Percentiles rank a stretch among this genome's conserved stretches.
Evolutionary conservation across 2,329 filamentous ascomycete species (phyloP).

Genomic region (Cytospora piceae): DNA sequence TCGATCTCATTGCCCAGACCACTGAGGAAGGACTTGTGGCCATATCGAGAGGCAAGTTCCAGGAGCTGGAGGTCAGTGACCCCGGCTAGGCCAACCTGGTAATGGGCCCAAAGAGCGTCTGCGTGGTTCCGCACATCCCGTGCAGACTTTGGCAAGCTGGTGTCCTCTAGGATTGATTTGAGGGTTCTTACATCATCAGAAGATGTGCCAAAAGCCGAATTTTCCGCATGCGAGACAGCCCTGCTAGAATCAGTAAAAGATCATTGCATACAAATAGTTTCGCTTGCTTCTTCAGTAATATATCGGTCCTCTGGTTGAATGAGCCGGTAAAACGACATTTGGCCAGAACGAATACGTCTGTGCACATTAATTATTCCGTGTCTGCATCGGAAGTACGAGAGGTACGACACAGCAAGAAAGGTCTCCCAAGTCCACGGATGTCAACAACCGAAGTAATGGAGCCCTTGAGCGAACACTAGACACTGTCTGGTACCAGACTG

Average conservation of each 20-base stretch:
- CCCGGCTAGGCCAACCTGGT: slow-evolving; percentile 33
- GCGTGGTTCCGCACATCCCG: slow-evolving; percentile 38
- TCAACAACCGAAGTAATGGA: too few species aligned
- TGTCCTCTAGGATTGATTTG: slow-evolving; percentile 32
- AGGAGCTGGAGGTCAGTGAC: slow-evolving; percentile 39
- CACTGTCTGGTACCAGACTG: too few species aligned
- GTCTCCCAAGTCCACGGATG: too few species aligned
- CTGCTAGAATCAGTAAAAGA: background rate
- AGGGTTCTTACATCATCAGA: slow-evolving; percentile 28
- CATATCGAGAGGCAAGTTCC: slow-evolving; percentile 34
- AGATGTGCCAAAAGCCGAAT: slow-evolving; percentile 29
- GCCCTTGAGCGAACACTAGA: too few species aligned
- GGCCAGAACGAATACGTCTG: too few species aligned
- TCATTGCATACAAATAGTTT: too few species aligned
- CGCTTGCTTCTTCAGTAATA: too few species aligned
- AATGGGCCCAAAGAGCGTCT: slow-evolving; percentile 36
- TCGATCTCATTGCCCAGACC: slow-evolving; percentile 30
- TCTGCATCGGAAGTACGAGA: too few species aligned
- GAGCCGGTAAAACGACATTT: too few species aligned
- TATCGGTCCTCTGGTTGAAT: too few species aligned
- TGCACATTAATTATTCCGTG: too few species aligned
- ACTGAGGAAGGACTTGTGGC: slow-evolving; percentile 27
- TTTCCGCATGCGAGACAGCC: background rate
- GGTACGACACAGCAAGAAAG: too few species aligned
- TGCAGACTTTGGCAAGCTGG: slow-evolving; percentile 32